Evolutionary conservation across 768 basidiomycete species (phyloP), one percentile per base, ranked within the genome.

Genomic region (Pleurotus platypus): DNA sequence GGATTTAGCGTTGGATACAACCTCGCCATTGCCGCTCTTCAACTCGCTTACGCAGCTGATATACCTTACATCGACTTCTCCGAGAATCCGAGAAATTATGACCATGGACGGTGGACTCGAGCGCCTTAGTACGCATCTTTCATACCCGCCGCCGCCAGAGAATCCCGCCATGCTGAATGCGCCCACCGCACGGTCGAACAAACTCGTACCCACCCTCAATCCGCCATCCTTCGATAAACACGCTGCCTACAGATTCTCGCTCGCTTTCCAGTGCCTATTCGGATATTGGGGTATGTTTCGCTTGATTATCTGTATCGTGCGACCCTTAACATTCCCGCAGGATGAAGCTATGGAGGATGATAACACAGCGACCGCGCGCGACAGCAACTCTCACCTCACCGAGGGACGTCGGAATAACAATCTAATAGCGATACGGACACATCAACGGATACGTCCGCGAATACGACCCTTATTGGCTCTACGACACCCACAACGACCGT

Each of bases 181-280:
- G 0, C 83, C 90, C 22, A 78, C 74, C 63, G 67, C 81, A 49
- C 80, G 81, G 22, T 79, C 83, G 0, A 75, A 81, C 3, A 83
- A 83, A 59, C 75, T 77, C 4, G 61, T 72, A 0, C 86, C 90
- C 0, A 83, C 81, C 1, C 79, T 89, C 42, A 88, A 88, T 62
- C 89, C 89, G 0, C 75, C 77, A 22, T 68, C 77, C 0, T 92
- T 84, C 61, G 91, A 93, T 73, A 90, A 89, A 59, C 87, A 90
- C 63, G 88, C 91, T 26, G 91, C 91, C 0, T 90, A 90, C 65
- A 84, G 91, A 7, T 96, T 97, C 67, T 88, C 89, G 0, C 83
- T 98, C 57, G 96, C 96, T 1, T 95, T 98, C 67, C 94, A 98
- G 67, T 97, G 93, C 65, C 86, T 98, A 45, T 94, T 95, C 60